A percentile compares a stretch with the other conserved stretches of the same genome.
Evolutionary conservation across 164 flowering plant genomes (phyloP).

Genomic region (Malania oleifera): DNA sequence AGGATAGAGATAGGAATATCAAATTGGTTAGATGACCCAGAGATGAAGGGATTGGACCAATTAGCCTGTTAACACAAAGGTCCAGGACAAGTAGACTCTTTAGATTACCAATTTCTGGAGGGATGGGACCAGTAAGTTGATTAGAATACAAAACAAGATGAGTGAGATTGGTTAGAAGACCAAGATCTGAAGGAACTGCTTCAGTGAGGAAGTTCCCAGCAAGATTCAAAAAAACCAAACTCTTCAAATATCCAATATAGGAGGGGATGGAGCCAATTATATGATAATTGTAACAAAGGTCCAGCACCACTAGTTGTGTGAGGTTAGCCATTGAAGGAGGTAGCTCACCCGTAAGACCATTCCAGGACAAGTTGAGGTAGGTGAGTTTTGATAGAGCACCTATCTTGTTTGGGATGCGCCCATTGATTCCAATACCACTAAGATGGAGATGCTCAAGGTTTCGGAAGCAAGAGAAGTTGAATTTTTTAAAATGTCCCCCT

Average conservation of each 20-base stretch:
- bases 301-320: neutral
- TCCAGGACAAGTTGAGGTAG: neutral
- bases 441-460: neutral
- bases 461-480: no score
- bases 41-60: no score
- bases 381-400: neutral
- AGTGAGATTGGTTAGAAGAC: no score
- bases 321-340: neutral
- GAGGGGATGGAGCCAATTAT: neutral
- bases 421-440: neutral
- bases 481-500: no score
- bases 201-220: neutral
- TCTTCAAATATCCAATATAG: neutral
- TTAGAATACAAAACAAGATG: neutral
- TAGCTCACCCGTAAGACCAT: neutral
- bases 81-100: neutral
- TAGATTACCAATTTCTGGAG: neutral
- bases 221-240: no score
- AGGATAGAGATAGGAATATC: no score
- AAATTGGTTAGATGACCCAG: no score
- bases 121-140: neutral
- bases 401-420: neutral
- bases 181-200: neutral
- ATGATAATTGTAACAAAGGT: accelerated
- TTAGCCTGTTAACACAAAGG: neutral